Base-by-base conservation (phyloP, 1,284 basidiomycete genomes). In the Clitocybe nebularis region DNA sequence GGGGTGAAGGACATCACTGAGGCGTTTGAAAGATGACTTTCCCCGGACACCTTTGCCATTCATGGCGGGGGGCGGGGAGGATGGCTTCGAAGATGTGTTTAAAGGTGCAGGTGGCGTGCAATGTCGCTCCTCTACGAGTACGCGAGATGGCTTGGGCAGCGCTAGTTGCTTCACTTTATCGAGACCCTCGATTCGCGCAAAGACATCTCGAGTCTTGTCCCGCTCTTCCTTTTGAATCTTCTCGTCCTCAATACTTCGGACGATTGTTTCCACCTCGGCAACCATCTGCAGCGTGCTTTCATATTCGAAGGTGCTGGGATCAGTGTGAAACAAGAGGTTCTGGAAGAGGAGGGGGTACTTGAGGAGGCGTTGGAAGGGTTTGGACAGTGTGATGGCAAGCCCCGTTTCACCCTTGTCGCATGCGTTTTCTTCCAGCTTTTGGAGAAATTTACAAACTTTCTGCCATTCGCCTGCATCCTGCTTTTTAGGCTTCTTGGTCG, bases 281-380 rank as follows among this genome's bases (percentile, higher is more conserved):
- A 97, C 93, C 91, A 98, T 95, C 57, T 87, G 84, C 29, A 97
- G 71, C 3, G 93, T 96, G 55, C 86, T 90, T 60, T 99, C 95
- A 59, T 97, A 99, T 67, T 99, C 95, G 59, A 87, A 93, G 1
- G 93, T 93, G 51, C 92, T 94, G 1, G 95, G 93, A 57, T 98
- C 95, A 6, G 95, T 96, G 63, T 95, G 89, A 67, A 86, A 95
- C 36, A 95, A 78, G n/a, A 97, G 75, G 63, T 97, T 97, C 67
- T 98, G 94, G 69, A 98, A 97, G 29, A 99, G 79, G 11, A 99
- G 77, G 2, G 95, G 95, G 61, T 98, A 96, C 64, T 99, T 98
- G 60, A 97, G 81, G 30, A 99, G 73, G 22, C 95, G 81, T 60
- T 98, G 95, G 68, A 99, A 96, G 1, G 95, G 95, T 65, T 97